phyloP scores from a whole-genome alignment of 2,329 filamentous ascomycete genomes.

The Xylariaceae sp. region DNA sequence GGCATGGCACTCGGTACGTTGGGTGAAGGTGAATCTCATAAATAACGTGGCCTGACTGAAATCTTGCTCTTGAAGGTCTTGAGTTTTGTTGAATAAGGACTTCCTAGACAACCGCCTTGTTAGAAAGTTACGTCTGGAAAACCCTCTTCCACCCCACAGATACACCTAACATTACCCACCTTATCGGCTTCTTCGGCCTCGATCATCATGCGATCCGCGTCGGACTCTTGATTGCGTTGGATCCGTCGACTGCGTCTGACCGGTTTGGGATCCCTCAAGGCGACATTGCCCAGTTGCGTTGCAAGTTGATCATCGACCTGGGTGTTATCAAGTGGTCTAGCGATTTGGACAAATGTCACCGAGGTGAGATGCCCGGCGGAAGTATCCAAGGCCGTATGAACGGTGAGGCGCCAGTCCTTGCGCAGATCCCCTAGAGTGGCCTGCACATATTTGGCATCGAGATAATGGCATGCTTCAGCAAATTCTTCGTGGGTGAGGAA shows the following conservation, averaged over 20 bases:
- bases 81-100: conserved; percentile 30
- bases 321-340: conserved; percentile 44
- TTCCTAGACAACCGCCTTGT: conserved; percentile 31
- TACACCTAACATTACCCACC: conserved; percentile 32
- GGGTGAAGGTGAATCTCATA: conserved; percentile 74
- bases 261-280: conserved; percentile 31
- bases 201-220: conserved; percentile 42
- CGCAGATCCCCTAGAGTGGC: conserved; percentile 52
- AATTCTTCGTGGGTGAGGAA: conserved; percentile 59
- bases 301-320: conserved; percentile 43
- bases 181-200: conserved; percentile 47
- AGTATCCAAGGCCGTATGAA: conserved; percentile 46
- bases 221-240: conserved; percentile 12
- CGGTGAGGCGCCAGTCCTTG: conserved; percentile 48
- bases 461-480: conserved; percentile 55
- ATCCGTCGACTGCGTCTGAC: neutral
- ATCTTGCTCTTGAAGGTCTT: conserved; percentile 15
- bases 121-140: neutral
- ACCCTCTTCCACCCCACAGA: conserved; percentile 1
- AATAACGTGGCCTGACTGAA: conserved; percentile 45
- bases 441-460: conserved; percentile 54
- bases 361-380: conserved; percentile 36
- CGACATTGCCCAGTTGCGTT: conserved; percentile 40
- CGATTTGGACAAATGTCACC: conserved; percentile 52
- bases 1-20: conserved; percentile 67